Evolutionary conservation across 169 alveolate species (phyloP).

Genomic region (Plasmodium gaboni): DNA sequence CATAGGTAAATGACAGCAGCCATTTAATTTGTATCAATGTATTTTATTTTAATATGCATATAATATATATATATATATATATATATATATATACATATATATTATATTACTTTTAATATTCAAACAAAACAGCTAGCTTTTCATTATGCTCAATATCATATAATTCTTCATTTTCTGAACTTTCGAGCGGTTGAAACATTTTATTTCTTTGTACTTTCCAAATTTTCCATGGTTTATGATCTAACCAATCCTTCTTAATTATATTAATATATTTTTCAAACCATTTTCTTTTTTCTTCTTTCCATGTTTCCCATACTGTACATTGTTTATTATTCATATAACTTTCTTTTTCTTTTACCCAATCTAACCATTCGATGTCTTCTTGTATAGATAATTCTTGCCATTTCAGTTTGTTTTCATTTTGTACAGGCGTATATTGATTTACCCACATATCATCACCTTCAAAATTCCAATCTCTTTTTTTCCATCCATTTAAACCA

Average conservation of each 20-base stretch:
- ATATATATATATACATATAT: too few species aligned
- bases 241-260: conserved; percentile 21
- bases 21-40: too few species aligned
- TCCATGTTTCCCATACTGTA: conserved; percentile 28
- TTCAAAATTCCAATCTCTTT: conserved; percentile 19
- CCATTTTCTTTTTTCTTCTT: conserved; percentile 31
- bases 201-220: conserved; percentile 14
- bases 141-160: conserved; percentile 4
- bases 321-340: not conserved
- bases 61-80: too few species aligned
- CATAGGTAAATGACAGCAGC: too few species aligned
- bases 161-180: not conserved
- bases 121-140: not conserved
- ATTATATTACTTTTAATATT: too few species aligned
- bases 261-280: conserved; percentile 9
- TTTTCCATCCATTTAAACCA: conserved; percentile 28
- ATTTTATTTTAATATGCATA: too few species aligned
- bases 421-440: not conserved
- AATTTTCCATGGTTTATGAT: conserved; percentile 31
- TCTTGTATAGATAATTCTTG: conserved; percentile 7
- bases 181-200: conserved; percentile 7
- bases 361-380: conserved; percentile 32
- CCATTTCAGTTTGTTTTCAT: conserved; percentile 34
- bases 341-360: conserved; percentile 26
- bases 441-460: conserved; percentile 37